Base-by-base conservation (phyloP, 202 grass and related monocot genomes). In the Panicum virgatum region DNA sequence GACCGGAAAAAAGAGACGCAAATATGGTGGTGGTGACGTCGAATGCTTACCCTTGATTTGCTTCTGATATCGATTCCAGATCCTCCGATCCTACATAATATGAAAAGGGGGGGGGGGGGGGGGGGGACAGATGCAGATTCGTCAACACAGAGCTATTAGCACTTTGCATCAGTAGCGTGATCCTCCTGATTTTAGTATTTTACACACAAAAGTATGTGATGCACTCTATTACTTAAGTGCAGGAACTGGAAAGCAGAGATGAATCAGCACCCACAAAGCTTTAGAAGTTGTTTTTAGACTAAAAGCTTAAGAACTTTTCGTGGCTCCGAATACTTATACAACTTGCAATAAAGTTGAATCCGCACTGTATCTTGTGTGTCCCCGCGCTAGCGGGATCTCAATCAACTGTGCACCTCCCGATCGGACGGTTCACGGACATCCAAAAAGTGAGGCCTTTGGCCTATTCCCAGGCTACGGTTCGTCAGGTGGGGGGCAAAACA, bases 41-140 rank as follows among this genome's bases (percentile, higher is more conserved):
- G 11, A 34, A 12, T 58, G 11, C 80, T 60, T 85, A 98, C 93
- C 93, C 93, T 89, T 80, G 96, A 92, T 92, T 99, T 99, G 96
- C 96, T 99, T 92, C 96, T 80, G 73, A 99, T 62, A 74, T 99
- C 96, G 23, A 99, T 94, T 73, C 96, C 96, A 75, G 89, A 85
- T 84, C 96, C 96, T 89, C 96, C 96, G 66, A 99, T 85, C 96
- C 96, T 99, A 88, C 45, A 62, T 2, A 68, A 27, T 16, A 51
- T 38, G 53, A 62, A 36, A 51, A 65, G 46, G 37, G 1, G n/a
- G n/a, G n/a, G n/a, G n/a, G n/a, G n/a, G n/a, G n/a, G n/a, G n/a
- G n/a, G n/a, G n/a, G 45, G 46, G 53, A 12, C 0, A 38, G 54
- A 68, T 5, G n/a, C 5, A 81, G 71, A 72, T 42, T 45, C 46